Conservation (phyloP, 2,329 filamentous ascomycete species). For the Fusarium globosum region DNA sequence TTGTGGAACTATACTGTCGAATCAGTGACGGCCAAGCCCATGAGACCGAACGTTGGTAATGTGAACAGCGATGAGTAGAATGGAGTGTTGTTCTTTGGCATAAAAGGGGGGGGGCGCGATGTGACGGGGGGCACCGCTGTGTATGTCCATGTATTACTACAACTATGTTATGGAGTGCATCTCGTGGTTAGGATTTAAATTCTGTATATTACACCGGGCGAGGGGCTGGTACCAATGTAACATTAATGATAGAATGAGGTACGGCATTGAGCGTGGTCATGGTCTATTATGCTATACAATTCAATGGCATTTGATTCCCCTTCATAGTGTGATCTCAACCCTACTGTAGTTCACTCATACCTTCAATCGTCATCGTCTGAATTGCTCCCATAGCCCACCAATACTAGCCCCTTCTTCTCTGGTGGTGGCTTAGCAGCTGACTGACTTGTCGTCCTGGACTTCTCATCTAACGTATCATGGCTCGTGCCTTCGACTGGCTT, state of each 20-base stretch:
- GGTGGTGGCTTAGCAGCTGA: slow-evolving; percentile 13
- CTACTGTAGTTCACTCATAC: background rate
- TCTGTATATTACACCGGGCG: slow-evolving; percentile 41
- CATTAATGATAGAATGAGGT: slow-evolving; percentile 37
- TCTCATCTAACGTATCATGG: slow-evolving; percentile 19
- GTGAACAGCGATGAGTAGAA: slow-evolving; percentile 51
- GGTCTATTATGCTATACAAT: slow-evolving; percentile 29
- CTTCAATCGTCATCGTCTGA: slow-evolving; percentile 56
- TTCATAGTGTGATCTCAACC: slow-evolving; percentile 12
- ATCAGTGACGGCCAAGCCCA: slow-evolving; percentile 55
- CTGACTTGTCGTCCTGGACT: slow-evolving; percentile 6
- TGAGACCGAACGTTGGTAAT: slow-evolving; percentile 55
- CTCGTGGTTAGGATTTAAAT: slow-evolving; percentile 16
- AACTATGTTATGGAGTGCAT: slow-evolving; percentile 5
- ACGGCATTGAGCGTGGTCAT: slow-evolving; percentile 18
- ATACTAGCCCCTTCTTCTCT: slow-evolving; percentile 48
- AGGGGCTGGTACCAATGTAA: slow-evolving; percentile 13
- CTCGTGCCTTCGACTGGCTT: slow-evolving; percentile 23
- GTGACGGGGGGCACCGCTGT: background rate
- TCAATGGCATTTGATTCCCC: slow-evolving; percentile 32
- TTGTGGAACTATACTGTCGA: slow-evolving; percentile 63
- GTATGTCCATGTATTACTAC: slow-evolving; percentile 41
- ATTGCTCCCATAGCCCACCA: slow-evolving; percentile 64
- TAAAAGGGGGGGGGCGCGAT: background rate
- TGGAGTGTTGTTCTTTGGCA: background rate